A percentile compares a stretch with the other conserved stretches of the same genome.
Conservation (phyloP, 495 filamentous ascomycete genomes). For the Lasiosphaeria ovina region DNA sequence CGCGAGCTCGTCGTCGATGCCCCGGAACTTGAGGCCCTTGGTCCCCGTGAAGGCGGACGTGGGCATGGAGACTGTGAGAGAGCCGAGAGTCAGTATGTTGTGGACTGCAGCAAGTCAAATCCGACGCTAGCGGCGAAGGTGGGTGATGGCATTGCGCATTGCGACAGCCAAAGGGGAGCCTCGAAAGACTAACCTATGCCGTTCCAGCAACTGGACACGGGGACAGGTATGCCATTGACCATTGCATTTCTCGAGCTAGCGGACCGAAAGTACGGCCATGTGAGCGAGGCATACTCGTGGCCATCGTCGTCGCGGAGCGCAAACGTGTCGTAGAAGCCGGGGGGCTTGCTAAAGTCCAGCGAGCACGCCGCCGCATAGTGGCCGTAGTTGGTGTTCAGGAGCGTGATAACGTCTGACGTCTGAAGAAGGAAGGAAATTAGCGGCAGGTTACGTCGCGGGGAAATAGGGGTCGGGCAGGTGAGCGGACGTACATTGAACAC, state of each 20-base stretch:
- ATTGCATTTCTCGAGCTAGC: slow-evolving; percentile 58
- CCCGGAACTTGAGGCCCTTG: slow-evolving; percentile 57
- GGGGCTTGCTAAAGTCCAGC: slow-evolving; percentile 69
- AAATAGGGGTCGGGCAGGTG: background rate
- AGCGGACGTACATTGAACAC: slow-evolving; percentile 58
- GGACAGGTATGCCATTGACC: slow-evolving; percentile 54
- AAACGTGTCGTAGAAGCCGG: slow-evolving; percentile 79
- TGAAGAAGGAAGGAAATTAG: slow-evolving; percentile 1
- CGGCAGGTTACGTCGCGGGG: background rate
- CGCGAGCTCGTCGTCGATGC: slow-evolving; percentile 67
- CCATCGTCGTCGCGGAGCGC: slow-evolving; percentile 72
- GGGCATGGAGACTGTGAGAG: slow-evolving; percentile 40
- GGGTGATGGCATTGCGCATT: too few species aligned
- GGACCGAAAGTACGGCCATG: slow-evolving; percentile 77
- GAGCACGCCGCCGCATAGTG: slow-evolving; percentile 79
- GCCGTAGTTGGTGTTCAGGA: slow-evolving; percentile 71
- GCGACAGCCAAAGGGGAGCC: too few species aligned
- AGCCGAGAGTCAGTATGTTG: slow-evolving; percentile 13
- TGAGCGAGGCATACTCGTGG: slow-evolving; percentile 57
- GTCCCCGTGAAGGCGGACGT: slow-evolving; percentile 26
- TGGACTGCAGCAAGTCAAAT: background rate
- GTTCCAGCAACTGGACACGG: slow-evolving; percentile 81
- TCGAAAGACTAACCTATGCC: slow-evolving; percentile 54
- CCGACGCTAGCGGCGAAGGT: too few species aligned
- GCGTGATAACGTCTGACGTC: slow-evolving; percentile 56